Conservation (phyloP, 176 grass and related monocot species). For the Oryza glaberrima region DNA sequence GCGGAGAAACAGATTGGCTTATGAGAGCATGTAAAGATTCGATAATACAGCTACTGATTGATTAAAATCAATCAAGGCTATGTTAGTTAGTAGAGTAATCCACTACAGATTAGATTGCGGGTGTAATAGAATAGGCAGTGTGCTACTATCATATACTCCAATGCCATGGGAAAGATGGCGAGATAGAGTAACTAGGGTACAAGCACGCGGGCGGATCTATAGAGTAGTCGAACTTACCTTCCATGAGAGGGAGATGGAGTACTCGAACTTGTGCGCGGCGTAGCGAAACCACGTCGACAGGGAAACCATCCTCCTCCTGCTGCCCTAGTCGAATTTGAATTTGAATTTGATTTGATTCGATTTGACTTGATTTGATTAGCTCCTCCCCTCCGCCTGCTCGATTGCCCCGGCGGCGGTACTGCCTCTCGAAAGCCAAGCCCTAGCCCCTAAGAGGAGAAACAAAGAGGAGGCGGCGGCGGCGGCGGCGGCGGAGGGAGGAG, state of each 20-base stretch:
- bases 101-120: neutral
- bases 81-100: neutral
- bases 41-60: neutral
- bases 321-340: no score
- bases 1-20: neutral
- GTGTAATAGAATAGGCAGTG: no score
- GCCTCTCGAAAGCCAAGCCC: no score
- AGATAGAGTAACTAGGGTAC: neutral
- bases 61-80: neutral
- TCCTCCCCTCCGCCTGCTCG: no score
- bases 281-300: conserved; percentile 90
- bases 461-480: no score
- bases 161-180: neutral
- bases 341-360: no score
- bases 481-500: no score
- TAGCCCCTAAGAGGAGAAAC: no score
- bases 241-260: conserved; percentile 76
- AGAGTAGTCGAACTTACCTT: conserved; percentile 94
- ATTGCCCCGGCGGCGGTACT: no score
- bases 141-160: neutral
- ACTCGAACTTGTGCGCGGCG: conserved; percentile 84
- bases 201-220: conserved; percentile 7
- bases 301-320: conserved; percentile 61
- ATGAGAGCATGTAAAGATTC: neutral
- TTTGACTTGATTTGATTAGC: no score